Conservation (phyloP, 306 rosid species). For the Cucurbita ficifolia region DNA sequence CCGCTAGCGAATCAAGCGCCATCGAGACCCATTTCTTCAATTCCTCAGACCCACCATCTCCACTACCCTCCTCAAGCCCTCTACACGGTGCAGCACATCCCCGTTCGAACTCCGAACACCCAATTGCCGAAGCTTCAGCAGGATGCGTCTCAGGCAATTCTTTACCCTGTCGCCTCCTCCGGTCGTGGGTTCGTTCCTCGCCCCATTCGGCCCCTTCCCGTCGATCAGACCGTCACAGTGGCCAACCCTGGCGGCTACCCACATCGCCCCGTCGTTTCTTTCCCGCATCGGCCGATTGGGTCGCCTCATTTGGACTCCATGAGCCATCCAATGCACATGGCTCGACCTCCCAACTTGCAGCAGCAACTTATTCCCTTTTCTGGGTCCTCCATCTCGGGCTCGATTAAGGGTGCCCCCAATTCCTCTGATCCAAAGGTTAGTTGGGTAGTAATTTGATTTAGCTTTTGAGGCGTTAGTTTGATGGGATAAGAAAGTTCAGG, state of each 20-base stretch:
- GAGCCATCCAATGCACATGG: slow-evolving; percentile 24
- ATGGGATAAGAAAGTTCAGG: background rate
- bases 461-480: background rate
- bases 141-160: slow-evolving; percentile 20
- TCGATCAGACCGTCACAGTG: slow-evolving; percentile 26
- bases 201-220: slow-evolving; percentile 9
- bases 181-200: slow-evolving; percentile 34
- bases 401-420: slow-evolving; percentile 24
- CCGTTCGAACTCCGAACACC: slow-evolving; percentile 19
- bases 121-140: slow-evolving; percentile 14
- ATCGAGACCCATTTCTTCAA: slow-evolving; percentile 23
- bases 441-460: background rate
- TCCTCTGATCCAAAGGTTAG: slow-evolving; percentile 30
- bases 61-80: slow-evolving; percentile 23
- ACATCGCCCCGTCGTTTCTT: slow-evolving; percentile 22
- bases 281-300: slow-evolving; percentile 25
- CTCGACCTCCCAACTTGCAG: slow-evolving; percentile 23
- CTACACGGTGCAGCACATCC: slow-evolving; percentile 18
- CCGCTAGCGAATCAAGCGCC: slow-evolving; percentile 11
- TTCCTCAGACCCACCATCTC: slow-evolving; percentile 22
- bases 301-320: slow-evolving; percentile 24
- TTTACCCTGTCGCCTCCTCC: slow-evolving; percentile 42
- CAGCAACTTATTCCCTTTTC: slow-evolving; percentile 17
- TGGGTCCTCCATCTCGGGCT: slow-evolving; percentile 6
- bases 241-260: slow-evolving; percentile 24